Evolutionary conservation across 192 early-diverging fungal species (phyloP).

Genomic region (Gamsiella multidivaricata): DNA sequence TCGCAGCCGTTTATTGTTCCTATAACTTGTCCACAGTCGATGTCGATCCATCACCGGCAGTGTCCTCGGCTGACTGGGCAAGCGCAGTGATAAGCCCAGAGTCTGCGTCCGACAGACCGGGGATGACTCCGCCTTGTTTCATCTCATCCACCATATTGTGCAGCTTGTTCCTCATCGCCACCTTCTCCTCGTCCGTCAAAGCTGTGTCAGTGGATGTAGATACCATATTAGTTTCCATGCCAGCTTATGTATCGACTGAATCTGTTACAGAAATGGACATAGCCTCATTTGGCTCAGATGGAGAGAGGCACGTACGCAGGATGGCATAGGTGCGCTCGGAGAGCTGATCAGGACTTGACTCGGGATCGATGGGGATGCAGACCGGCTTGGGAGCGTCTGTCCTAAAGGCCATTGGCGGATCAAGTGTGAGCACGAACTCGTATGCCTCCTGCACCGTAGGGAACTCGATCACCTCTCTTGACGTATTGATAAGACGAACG

Average conservation of each 20-base stretch:
- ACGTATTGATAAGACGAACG: conserved; percentile 48
- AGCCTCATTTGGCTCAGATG: too few relatives aligned
- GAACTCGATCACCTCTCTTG: conserved; percentile 46
- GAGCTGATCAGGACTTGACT: conserved; percentile 36
- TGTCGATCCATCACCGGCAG: not conserved
- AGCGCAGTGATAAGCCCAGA: conserved; percentile 35
- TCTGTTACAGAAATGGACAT: too few relatives aligned
- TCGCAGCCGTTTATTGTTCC: too few relatives aligned
- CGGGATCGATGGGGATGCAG: conserved; percentile 53
- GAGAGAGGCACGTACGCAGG: conserved; percentile 20
- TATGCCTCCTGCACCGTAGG: conserved; percentile 40
- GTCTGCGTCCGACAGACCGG: conserved; percentile 37
- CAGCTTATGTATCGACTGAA: too few relatives aligned
- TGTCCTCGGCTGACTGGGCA: conserved; percentile 24
- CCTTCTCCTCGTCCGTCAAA: conserved; percentile 46
- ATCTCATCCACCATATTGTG: conserved; percentile 50
- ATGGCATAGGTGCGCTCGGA: conserved; percentile 44
- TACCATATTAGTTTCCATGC: too few relatives aligned
- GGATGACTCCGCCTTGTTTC: conserved; percentile 41
- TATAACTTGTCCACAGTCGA: not conserved
- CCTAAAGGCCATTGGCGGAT: conserved; percentile 49
- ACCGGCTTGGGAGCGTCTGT: conserved; percentile 47
- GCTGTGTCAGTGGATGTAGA: too few relatives aligned
- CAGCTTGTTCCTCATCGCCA: conserved; percentile 33
- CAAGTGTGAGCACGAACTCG: conserved; percentile 45